phyloP scores from a whole-genome alignment of 257 asterid genomes.

The Plantago major region DNA sequence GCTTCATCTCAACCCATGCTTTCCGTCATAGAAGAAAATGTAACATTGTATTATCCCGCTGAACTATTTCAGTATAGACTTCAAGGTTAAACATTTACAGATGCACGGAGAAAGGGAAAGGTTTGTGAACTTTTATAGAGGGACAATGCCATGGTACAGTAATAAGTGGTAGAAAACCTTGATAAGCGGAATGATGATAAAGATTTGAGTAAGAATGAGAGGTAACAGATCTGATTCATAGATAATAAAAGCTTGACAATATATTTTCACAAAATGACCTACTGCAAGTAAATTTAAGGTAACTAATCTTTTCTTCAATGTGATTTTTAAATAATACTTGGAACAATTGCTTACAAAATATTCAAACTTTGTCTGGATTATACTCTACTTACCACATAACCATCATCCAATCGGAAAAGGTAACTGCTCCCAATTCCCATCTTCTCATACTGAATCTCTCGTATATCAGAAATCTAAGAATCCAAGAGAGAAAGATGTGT shows the following conservation, averaged over 20 bases:
- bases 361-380: constrained; percentile 9
- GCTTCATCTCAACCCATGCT: constrained; percentile 4
- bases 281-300: constrained; percentile 7
- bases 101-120: constrained; percentile 1
- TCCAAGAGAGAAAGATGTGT: constrained; percentile 12
- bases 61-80: constrained; percentile 7
- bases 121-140: neutral
- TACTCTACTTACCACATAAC: constrained; percentile 76
- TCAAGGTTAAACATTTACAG: neutral
- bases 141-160: constrained; percentile 1
- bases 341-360: neutral
- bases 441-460: constrained; percentile 84
- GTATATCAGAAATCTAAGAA: constrained; percentile 83
- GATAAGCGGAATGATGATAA: constrained; percentile 6
- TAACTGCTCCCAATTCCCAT: constrained; percentile 99
- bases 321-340: too few species aligned
- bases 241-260: neutral
- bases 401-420: constrained; percentile 97
- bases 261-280: neutral
- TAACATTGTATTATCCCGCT: constrained; percentile 14
- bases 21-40: constrained; percentile 10
- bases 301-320: neutral
- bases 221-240: constrained; percentile 13
- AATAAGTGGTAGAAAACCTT: constrained; percentile 1
- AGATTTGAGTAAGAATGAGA: constrained; percentile 9